phyloP scores from a whole-genome alignment of 345 rosid genomes.

The Heritiera fomes region DNA sequence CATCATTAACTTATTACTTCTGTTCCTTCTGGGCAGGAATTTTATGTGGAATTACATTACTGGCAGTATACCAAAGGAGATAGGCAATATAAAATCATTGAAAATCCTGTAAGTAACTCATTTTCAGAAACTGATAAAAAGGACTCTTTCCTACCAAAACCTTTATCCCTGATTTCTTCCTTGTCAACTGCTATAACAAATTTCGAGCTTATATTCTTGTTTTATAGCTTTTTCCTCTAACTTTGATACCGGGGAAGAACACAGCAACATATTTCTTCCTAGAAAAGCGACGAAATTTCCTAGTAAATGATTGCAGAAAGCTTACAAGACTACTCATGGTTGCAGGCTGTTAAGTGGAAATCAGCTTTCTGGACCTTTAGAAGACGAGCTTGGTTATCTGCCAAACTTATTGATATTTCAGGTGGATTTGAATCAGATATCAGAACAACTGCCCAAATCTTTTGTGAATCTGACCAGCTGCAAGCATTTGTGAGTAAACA shows the following conservation, averaged over 20 bases:
- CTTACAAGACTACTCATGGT: neutral
- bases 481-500: constrained; percentile 42
- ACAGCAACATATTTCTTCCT: neutral
- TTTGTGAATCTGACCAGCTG: constrained; percentile 33
- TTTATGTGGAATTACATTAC: constrained; percentile 51
- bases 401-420: constrained; percentile 40
- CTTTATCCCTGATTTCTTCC: too few relatives aligned
- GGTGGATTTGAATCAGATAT: constrained; percentile 40
- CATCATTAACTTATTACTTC: neutral
- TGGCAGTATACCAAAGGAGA: constrained; percentile 21
- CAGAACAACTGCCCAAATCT: constrained; percentile 43
- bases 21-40: constrained; percentile 31
- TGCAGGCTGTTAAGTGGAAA: constrained; percentile 55
- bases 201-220: neutral
- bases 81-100: constrained; percentile 30
- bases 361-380: constrained; percentile 42
- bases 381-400: constrained; percentile 49
- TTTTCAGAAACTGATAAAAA: neutral
- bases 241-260: neutral
- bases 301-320: constrained; percentile 5
- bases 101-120: constrained; percentile 37
- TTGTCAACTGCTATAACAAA: neutral
- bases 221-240: too few relatives aligned
- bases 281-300: neutral
- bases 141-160: too few relatives aligned